A percentile compares a stretch with the other conserved stretches of the same genome.
Evolutionary conservation across 2,329 filamentous ascomycete species (phyloP).

Genomic region (Trichoderma aggressivum): DNA sequence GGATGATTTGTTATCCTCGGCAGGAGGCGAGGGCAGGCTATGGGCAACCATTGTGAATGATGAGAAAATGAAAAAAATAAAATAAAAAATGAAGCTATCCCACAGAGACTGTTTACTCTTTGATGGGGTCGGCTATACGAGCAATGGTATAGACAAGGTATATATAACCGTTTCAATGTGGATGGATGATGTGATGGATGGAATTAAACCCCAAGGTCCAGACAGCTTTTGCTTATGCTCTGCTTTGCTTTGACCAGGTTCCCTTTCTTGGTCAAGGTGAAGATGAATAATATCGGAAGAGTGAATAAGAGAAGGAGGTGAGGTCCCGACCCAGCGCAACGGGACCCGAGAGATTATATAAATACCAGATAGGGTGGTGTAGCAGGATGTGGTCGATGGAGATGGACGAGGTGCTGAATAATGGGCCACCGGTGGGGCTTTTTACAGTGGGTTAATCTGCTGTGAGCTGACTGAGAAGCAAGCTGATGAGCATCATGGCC

Average conservation of each 20-base stretch:
- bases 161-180: background rate
- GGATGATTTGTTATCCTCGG: slow-evolving; percentile 43
- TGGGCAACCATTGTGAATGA: slow-evolving; percentile 43
- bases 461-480: slow-evolving; percentile 7
- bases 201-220: background rate
- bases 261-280: background rate
- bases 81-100: background rate
- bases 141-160: background rate
- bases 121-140: background rate
- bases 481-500: background rate
- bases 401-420: slow-evolving; percentile 3
- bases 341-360: slow-evolving; percentile 15
- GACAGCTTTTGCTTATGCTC: background rate
- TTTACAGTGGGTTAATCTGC: background rate
- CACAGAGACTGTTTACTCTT: background rate
- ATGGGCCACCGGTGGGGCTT: background rate
- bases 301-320: background rate
- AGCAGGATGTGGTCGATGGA: background rate
- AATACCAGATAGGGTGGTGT: background rate
- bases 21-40: slow-evolving; percentile 51
- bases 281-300: background rate
- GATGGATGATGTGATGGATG: background rate
- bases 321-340: slow-evolving; percentile 1
- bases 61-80: slow-evolving; percentile 14
- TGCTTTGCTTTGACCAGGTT: background rate